These are phyloP conservation scores for Podila epigama DNA, from an alignment of 192 early-diverging fungal species.

Conservation along the genomic window DNA sequence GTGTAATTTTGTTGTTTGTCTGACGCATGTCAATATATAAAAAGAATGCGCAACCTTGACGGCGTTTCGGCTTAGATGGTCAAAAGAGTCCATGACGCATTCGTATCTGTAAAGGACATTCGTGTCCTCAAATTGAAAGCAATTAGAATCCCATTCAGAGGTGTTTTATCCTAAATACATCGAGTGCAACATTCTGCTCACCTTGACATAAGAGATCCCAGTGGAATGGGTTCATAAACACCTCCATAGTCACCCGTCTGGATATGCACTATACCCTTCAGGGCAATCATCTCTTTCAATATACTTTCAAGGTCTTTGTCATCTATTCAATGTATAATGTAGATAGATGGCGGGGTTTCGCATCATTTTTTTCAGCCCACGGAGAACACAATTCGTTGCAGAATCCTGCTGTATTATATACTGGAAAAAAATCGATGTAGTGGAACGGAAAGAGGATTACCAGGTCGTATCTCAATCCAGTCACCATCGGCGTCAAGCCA, in stretches of 20 bases:
- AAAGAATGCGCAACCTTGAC: conserved; percentile 15
- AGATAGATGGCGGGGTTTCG: too few relatives aligned
- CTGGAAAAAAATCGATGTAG: background rate
- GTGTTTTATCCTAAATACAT: too few relatives aligned
- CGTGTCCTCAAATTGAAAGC: too few relatives aligned
- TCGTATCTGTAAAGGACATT: conserved; percentile 45
- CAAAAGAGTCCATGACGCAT: conserved; percentile 36
- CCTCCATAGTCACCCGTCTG: conserved; percentile 19
- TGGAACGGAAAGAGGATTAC: background rate
- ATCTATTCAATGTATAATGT: conserved; percentile 1
- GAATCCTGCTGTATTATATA: too few relatives aligned
- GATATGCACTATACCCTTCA: conserved; percentile 21
- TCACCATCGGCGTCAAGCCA: conserved; percentile 36
- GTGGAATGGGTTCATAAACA: conserved; percentile 14
- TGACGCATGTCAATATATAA: too few relatives aligned
- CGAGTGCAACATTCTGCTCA: too few relatives aligned
- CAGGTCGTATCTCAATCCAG: conserved; percentile 37
- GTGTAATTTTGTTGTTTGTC: too few relatives aligned
- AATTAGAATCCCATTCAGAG: too few relatives aligned
- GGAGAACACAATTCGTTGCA: too few relatives aligned
- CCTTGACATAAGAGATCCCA: conserved; percentile 20
- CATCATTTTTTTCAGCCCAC: too few relatives aligned
- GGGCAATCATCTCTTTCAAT: background rate
- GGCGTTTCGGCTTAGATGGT: conserved; percentile 19
- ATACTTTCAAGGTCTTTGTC: conserved; percentile 23